Evolutionary conservation across 2,329 filamentous ascomycete species (phyloP).

Genomic region (Cladosporium sp.): DNA sequence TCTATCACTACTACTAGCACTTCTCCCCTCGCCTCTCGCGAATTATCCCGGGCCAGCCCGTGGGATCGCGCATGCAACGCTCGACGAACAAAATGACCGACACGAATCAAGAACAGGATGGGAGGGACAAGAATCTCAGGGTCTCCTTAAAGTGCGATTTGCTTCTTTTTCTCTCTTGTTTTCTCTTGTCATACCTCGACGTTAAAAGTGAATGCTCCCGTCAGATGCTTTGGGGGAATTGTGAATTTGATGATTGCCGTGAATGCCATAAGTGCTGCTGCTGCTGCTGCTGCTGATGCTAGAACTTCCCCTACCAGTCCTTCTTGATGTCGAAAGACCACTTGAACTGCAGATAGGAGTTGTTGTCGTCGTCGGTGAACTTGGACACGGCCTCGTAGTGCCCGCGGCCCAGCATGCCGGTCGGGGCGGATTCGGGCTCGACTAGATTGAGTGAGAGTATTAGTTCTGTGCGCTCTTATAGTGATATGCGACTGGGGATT

Average conservation of each 20-base stretch:
- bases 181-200: no score
- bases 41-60: background rate
- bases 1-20: background rate
- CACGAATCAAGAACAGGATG: no score
- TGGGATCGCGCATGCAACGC: background rate
- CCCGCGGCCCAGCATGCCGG: conserved; percentile 83
- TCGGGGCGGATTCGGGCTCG: conserved; percentile 85
- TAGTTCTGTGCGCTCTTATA: background rate
- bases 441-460: conserved; percentile 51
- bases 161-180: no score
- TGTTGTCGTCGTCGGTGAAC: conserved; percentile 94
- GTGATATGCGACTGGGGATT: background rate
- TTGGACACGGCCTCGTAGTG: conserved; percentile 85
- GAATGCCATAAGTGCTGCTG: no score
- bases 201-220: no score
- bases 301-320: conserved; percentile 66
- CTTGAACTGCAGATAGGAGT: conserved; percentile 84
- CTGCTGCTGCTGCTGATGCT: no score
- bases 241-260: no score
- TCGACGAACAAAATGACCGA: background rate
- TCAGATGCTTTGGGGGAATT: no score
- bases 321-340: conserved; percentile 97
- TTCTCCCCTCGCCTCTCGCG: background rate
- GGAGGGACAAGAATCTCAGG: no score
- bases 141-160: no score